These are phyloP conservation scores for Melastoma malabathricum DNA, from an alignment of 345 rosid species.

Conservation along the genomic window DNA sequence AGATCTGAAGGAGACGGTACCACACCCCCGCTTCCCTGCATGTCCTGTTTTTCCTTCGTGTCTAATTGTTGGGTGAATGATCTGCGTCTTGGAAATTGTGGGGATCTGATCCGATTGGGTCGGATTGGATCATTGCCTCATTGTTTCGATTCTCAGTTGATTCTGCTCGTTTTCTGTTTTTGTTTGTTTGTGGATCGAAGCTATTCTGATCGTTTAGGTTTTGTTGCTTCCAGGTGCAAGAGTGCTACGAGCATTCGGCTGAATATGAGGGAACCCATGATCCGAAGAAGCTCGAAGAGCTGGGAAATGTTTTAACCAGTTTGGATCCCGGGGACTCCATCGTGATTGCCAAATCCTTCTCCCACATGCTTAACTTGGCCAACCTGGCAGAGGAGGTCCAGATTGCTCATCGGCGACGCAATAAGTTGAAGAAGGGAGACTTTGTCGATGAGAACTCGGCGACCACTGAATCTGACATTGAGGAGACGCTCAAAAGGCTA, in stretches of 20 bases:
- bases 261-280: slow-evolving; percentile 84
- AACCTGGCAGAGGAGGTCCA: slow-evolving; percentile 98
- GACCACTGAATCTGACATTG: slow-evolving; percentile 87
- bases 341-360: slow-evolving; percentile 75
- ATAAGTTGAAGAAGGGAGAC: slow-evolving; percentile 79
- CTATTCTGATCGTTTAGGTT: not conserved
- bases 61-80: no score
- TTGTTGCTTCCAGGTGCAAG: slow-evolving; percentile 60
- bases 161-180: no score
- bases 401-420: slow-evolving; percentile 76
- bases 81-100: no score
- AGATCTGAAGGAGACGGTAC: slow-evolving; percentile 87
- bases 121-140: no score
- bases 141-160: no score
- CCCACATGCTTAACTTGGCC: slow-evolving; percentile 96
- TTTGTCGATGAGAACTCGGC: slow-evolving; percentile 75
- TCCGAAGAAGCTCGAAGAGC: slow-evolving; percentile 70
- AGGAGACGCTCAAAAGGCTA: slow-evolving; percentile 88
- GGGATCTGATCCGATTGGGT: no score
- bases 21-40: not conserved
- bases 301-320: slow-evolving; percentile 71
- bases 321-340: slow-evolving; percentile 96
- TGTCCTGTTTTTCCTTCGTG: not conserved
- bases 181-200: no score
- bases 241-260: slow-evolving; percentile 83